Evolutionary conservation across 1,139 yeast species (phyloP).

Genomic region (Geotrichum fermentans): DNA sequence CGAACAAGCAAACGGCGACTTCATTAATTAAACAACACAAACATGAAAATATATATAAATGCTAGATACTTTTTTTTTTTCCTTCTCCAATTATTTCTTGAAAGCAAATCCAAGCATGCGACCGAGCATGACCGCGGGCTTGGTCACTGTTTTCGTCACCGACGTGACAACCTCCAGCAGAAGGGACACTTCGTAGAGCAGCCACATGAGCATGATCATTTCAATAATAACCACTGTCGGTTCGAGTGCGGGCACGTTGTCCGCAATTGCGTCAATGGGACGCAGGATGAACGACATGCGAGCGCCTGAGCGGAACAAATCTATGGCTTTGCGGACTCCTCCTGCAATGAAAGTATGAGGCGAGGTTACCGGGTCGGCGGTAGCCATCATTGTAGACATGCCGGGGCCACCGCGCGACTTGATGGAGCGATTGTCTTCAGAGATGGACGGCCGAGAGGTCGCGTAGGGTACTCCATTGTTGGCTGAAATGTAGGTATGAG

Average conservation of each 20-base stretch:
- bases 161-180: conserved; percentile 32
- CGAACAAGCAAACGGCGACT: neutral
- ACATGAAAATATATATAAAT: neutral
- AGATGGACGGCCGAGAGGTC: neutral
- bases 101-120: conserved; percentile 21
- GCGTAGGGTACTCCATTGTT: neutral
- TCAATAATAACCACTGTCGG: conserved; percentile 32
- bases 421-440: neutral
- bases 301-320: conserved; percentile 27
- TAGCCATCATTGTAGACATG: neutral
- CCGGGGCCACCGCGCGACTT: neutral
- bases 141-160: conserved; percentile 31
- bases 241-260: conserved; percentile 29
- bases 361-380: neutral
- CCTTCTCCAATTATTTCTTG: neutral
- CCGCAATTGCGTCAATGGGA: conserved; percentile 33
- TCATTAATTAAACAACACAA: neutral
- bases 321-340: conserved; percentile 20
- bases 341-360: neutral
- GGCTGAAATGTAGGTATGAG: neutral
- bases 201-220: conserved; percentile 33
- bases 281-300: conserved; percentile 29
- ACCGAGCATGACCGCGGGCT: conserved; percentile 34
- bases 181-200: conserved; percentile 33
- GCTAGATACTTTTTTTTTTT: neutral